A percentile compares a stretch with the other conserved stretches of the same genome.
Conservation (phyloP, 169 alveolate species). For the Eimeria necatrix region DNA sequence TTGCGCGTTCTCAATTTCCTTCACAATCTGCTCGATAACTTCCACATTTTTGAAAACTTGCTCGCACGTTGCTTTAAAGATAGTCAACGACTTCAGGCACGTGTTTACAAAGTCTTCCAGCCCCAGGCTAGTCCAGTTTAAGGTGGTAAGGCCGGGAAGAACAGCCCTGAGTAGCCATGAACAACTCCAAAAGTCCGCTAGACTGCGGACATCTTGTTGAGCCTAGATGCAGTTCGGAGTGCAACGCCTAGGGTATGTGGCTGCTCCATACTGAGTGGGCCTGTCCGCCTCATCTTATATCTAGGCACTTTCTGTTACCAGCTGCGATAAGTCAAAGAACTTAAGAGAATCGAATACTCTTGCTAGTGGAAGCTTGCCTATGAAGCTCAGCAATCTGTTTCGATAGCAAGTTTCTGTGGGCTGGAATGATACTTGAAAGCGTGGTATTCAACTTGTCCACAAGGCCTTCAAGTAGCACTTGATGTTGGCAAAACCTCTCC, state of each 20-base stretch:
- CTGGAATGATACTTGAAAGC: slow-evolving; percentile 57
- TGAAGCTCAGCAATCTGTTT: slow-evolving; percentile 70
- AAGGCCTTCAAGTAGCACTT: slow-evolving; percentile 68
- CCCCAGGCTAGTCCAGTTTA: slow-evolving; percentile 96
- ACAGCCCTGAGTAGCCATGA: slow-evolving; percentile 71
- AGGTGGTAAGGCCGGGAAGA: slow-evolving; percentile 93
- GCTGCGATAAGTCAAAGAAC: background rate
- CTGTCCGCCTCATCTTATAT: too few relatives aligned
- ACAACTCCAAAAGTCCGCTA: too few relatives aligned
- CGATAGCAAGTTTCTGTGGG: slow-evolving; percentile 41
- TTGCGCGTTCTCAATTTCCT: slow-evolving; percentile 90
- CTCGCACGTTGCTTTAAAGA: slow-evolving; percentile 90
- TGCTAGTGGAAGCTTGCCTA: slow-evolving; percentile 35
- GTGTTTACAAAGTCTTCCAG: slow-evolving; percentile 92
- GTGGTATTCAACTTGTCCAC: slow-evolving; percentile 63
- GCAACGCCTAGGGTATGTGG: too few relatives aligned
- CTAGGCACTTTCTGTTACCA: too few relatives aligned
- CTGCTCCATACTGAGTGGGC: too few relatives aligned
- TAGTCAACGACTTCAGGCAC: slow-evolving; percentile 87
- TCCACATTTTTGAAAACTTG: slow-evolving; percentile 94
- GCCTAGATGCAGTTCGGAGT: too few relatives aligned
- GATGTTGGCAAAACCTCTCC: slow-evolving; percentile 71
- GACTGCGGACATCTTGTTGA: too few relatives aligned
- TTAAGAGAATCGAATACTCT: background rate
- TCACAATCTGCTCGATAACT: slow-evolving; percentile 92